Percentiles rank a stretch among this genome's conserved stretches.
Conservation (phyloP, 179 eudicot species). For the Pouteria campechiana region DNA sequence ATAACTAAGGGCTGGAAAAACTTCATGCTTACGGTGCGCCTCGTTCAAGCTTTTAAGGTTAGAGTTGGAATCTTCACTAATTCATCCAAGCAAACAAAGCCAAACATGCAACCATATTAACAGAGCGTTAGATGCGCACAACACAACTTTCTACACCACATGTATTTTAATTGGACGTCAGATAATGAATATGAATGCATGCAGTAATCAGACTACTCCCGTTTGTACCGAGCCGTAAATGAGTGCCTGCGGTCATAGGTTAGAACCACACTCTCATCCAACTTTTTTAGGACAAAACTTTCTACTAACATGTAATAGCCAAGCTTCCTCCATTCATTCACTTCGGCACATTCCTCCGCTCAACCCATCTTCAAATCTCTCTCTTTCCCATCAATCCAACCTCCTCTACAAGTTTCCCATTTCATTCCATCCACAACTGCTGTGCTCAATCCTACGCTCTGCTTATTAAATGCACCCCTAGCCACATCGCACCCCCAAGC, state of each 20-base stretch:
- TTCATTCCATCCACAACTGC: conserved; percentile 36
- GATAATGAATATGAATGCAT: too few species aligned
- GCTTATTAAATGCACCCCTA: conserved; percentile 10
- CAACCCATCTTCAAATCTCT: conserved; percentile 30
- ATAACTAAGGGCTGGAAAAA: too few species aligned
- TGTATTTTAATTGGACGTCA: too few species aligned
- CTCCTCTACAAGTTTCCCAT: conserved; percentile 48
- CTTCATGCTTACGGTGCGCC: too few species aligned
- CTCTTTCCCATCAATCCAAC: conserved; percentile 42
- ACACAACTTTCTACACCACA: too few species aligned
- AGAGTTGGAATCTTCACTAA: too few species aligned
- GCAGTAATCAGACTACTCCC: too few species aligned
- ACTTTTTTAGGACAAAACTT: conserved; percentile 48
- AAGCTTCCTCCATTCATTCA: conserved; percentile 38
- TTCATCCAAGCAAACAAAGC: too few species aligned
- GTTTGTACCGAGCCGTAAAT: conserved; percentile 28
- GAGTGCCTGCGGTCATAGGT: conserved; percentile 50
- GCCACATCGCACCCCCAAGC: conserved; percentile 37
- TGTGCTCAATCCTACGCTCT: conserved; percentile 34
- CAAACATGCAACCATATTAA: too few species aligned
- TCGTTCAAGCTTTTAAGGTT: too few species aligned
- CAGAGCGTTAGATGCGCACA: too few species aligned
- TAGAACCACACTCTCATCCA: conserved; percentile 42
- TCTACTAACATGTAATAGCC: conserved; percentile 63
- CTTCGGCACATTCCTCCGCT: conserved; percentile 29